These are phyloP conservation scores for Anacardium occidentale DNA, from an alignment of 345 rosid genomes.

Conservation along the genomic window DNA sequence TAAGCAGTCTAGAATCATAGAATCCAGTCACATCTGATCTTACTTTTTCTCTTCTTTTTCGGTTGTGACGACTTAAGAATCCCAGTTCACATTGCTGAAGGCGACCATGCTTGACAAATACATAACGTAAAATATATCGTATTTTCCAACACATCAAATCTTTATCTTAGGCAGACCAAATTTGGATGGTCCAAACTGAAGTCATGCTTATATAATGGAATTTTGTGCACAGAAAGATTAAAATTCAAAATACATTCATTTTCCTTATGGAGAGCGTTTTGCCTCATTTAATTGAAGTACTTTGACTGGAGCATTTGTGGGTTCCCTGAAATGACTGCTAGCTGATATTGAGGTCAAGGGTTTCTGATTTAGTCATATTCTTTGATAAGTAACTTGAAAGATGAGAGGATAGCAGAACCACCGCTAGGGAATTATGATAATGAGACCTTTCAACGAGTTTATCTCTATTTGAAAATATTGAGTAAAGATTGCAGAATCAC, in stretches of 20 bases:
- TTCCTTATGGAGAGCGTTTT: too few species aligned
- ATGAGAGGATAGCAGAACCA: constrained; percentile 17
- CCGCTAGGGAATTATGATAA: background rate
- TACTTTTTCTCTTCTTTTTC: background rate
- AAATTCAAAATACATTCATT: too few species aligned
- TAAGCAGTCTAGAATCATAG: background rate
- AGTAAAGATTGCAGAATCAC: background rate
- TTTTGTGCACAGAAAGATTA: too few species aligned
- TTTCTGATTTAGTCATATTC: constrained; percentile 10
- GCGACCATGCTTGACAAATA: too few species aligned
- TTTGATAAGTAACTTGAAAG: background rate
- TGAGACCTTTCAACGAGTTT: constrained; percentile 6
- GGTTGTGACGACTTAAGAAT: background rate
- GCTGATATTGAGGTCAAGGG: background rate
- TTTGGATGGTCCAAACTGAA: too few species aligned
- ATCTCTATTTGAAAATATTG: background rate
- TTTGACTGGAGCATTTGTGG: too few species aligned
- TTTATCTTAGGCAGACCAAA: too few species aligned
- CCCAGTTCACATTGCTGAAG: background rate
- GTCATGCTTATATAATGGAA: too few species aligned
- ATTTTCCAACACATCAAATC: too few species aligned
- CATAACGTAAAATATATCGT: too few species aligned
- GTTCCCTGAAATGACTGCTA: too few species aligned
- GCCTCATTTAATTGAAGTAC: too few species aligned
- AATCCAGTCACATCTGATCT: constrained; percentile 1